phyloP scores from a whole-genome alignment of 306 rosid species.

The Argentina anserina region DNA sequence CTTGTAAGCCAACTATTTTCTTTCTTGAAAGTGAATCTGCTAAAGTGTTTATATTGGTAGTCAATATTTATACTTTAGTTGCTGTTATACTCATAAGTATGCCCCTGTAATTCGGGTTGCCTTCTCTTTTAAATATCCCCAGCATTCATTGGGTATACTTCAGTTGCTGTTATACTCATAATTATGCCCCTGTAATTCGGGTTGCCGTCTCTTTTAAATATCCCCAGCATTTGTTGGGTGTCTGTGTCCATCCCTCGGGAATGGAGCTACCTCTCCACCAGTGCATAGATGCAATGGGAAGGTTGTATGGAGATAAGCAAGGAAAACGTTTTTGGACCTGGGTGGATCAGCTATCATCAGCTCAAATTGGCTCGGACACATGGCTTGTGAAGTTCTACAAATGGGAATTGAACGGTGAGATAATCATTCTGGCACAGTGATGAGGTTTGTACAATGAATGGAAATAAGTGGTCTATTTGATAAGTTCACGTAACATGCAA shows the following conservation, averaged over 20 bases:
- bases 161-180: background rate
- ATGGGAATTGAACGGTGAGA: slow-evolving; percentile 69
- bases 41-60: background rate
- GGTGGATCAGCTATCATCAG: slow-evolving; percentile 50
- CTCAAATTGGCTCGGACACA: slow-evolving; percentile 53
- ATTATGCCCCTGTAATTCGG: background rate
- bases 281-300: slow-evolving; percentile 29
- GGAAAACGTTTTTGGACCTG: slow-evolving; percentile 49
- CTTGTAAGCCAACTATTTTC: background rate
- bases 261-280: slow-evolving; percentile 31
- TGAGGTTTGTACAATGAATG: background rate
- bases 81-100: background rate
- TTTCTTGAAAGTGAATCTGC: background rate
- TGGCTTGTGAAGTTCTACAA: slow-evolving; percentile 71
- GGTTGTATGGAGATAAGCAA: slow-evolving; percentile 38
- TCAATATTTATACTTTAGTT: background rate
- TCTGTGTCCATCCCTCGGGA: slow-evolving; percentile 56
- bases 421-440: background rate
- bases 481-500: background rate
- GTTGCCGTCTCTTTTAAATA: background rate
- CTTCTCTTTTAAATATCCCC: background rate
- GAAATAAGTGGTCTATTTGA: background rate
- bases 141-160: slow-evolving; percentile 22
- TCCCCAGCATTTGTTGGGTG: slow-evolving; percentile 24
- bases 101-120: slow-evolving; percentile 1